phyloP scores from a whole-genome alignment of 331 rosid genomes.

The Prunus yedoensis region DNA sequence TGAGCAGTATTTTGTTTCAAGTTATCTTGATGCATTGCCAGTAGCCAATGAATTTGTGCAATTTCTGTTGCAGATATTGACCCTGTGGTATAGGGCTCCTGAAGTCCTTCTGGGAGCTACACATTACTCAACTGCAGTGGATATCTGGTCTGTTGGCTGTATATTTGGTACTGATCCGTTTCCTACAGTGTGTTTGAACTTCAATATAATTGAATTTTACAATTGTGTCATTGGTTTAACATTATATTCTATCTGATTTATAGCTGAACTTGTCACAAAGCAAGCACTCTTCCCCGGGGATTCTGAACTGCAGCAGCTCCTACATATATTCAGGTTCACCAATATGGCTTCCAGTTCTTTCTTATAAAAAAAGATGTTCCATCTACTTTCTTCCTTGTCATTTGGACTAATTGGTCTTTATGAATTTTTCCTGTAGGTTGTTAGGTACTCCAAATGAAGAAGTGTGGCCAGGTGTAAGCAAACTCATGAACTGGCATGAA shows the following conservation, averaged over 20 bases:
- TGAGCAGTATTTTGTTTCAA: not conserved
- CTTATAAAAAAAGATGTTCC: not conserved
- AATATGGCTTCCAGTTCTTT: not conserved
- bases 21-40: not conserved
- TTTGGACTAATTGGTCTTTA: not conserved
- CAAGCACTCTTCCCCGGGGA: conserved; percentile 93
- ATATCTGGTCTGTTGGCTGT: conserved; percentile 96
- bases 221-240: not conserved
- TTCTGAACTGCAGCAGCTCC: conserved; percentile 96
- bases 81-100: conserved; percentile 99
- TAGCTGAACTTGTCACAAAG: conserved; percentile 87
- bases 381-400: not conserved
- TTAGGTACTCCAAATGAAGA: conserved; percentile 93
- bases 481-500: conserved; percentile 93
- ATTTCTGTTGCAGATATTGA: conserved; percentile 59
- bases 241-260: not conserved
- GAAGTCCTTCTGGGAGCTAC: conserved; percentile 97
- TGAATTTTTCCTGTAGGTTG: conserved; percentile 41
- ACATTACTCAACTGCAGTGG: conserved; percentile 95
- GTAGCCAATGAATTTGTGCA: not conserved
- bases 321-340: conserved; percentile 74
- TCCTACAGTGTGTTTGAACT: not conserved
- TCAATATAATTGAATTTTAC: not conserved
- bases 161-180: conserved; percentile 38
- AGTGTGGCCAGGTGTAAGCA: conserved; percentile 93